Conservation (phyloP, 768 basidiomycete species). For the Calocybe indica region DNA sequence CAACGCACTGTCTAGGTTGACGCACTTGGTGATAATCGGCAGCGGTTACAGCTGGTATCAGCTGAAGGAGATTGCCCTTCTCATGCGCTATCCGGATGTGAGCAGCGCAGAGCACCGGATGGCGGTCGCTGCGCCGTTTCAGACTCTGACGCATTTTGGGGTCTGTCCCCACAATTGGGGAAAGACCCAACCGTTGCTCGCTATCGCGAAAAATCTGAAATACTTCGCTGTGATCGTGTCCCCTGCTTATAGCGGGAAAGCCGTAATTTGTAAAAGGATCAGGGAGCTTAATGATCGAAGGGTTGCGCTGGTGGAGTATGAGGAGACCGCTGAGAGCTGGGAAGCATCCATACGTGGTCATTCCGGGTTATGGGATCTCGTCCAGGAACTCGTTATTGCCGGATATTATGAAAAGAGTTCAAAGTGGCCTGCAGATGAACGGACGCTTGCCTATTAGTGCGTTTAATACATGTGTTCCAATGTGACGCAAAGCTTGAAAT, state of each 20-base stretch:
- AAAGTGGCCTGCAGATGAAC: too few relatives aligned
- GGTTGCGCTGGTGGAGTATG: constrained; percentile 13
- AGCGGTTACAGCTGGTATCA: constrained; percentile 15
- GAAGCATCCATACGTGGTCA: constrained; percentile 7
- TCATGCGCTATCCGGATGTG: constrained; percentile 3
- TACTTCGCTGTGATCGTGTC: constrained; percentile 16
- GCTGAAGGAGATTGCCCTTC: constrained; percentile 11
- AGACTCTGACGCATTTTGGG: constrained; percentile 15
- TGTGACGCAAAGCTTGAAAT: too few relatives aligned
- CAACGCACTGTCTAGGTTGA: constrained; percentile 13
- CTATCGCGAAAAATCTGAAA: constrained; percentile 11
- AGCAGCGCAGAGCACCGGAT: constrained; percentile 1
- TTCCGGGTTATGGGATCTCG: constrained; percentile 13
- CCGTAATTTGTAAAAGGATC: constrained; percentile 11
- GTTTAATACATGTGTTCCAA: too few relatives aligned
- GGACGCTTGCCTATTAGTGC: too few relatives aligned
- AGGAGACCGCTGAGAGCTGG: constrained; percentile 12
- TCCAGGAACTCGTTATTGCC: constrained; percentile 13
- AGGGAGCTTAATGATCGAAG: constrained; percentile 14
- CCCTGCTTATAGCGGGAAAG: constrained; percentile 7
- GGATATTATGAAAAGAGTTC: constrained; percentile 5
- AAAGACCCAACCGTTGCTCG: constrained; percentile 12
- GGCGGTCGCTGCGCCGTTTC: constrained; percentile 5
- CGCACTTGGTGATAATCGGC: constrained; percentile 19
- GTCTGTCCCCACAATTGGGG: constrained; percentile 18